These are phyloP conservation scores for Plectosphaerella plurivora DNA, from an alignment of 2,329 filamentous ascomycete species.

Conservation along the genomic window DNA sequence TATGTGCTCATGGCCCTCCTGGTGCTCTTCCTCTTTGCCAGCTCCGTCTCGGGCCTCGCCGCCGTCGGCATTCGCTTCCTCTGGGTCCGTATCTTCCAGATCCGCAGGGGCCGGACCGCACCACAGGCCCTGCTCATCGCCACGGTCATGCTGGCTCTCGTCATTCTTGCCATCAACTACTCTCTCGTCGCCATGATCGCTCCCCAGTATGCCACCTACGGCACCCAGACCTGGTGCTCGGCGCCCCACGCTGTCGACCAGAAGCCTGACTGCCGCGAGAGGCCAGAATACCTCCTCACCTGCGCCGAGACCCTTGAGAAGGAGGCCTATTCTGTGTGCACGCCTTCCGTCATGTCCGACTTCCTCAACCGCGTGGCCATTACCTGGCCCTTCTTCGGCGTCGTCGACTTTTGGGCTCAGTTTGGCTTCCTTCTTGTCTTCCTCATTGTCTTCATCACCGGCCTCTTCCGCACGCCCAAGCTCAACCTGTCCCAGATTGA, in stretches of 20 bases:
- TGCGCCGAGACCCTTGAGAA: slow-evolving; percentile 76
- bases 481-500: slow-evolving; percentile 75
- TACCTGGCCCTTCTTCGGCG: slow-evolving; percentile 93
- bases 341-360: slow-evolving; percentile 83
- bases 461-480: slow-evolving; percentile 75
- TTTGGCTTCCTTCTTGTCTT: slow-evolving; percentile 87
- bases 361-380: slow-evolving; percentile 90
- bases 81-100: slow-evolving; percentile 90
- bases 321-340: slow-evolving; percentile 76
- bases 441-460: slow-evolving; percentile 72
- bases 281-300: slow-evolving; percentile 67
- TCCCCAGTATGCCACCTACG: slow-evolving; percentile 91
- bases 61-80: slow-evolving; percentile 90
- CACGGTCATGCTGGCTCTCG: slow-evolving; percentile 85
- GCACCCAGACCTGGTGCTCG: slow-evolving; percentile 90
- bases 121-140: slow-evolving; percentile 89
- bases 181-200: slow-evolving; percentile 89
- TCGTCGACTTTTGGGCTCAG: slow-evolving; percentile 92
- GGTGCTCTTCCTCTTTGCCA: slow-evolving; percentile 81
- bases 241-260: slow-evolving; percentile 58
- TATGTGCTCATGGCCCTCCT: slow-evolving; percentile 85
- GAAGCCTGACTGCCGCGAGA: slow-evolving; percentile 70
- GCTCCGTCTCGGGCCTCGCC: slow-evolving; percentile 81
- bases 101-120: slow-evolving; percentile 81
- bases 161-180: slow-evolving; percentile 89